phyloP scores from a whole-genome alignment of 805 yeast species.

The Metschnikowia arizonensis region DNA sequence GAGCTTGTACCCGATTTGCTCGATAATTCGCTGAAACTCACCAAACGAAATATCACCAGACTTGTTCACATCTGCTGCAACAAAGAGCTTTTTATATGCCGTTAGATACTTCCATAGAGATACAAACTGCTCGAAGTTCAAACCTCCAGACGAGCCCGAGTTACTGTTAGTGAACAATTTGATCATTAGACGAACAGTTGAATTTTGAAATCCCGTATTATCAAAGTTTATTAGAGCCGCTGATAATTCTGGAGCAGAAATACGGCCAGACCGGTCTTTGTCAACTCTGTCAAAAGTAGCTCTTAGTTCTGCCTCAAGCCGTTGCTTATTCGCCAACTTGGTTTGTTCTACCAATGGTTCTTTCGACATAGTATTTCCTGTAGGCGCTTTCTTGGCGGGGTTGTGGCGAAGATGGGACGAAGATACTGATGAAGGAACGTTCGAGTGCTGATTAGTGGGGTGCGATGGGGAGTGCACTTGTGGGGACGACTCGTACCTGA shows the following conservation, averaged over 20 bases:
- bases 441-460: constrained; percentile 3
- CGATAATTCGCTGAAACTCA: constrained; percentile 58
- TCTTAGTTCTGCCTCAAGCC: constrained; percentile 45
- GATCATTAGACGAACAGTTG: constrained; percentile 60
- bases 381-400: constrained; percentile 17
- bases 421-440: neutral
- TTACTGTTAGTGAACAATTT: constrained; percentile 47
- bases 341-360: constrained; percentile 15
- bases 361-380: constrained; percentile 20
- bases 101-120: constrained; percentile 65
- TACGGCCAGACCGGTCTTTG: constrained; percentile 48
- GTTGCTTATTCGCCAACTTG: constrained; percentile 32
- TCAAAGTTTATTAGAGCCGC: constrained; percentile 60
- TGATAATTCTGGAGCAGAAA: constrained; percentile 55
- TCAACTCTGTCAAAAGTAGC: constrained; percentile 54
- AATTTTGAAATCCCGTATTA: constrained; percentile 55
- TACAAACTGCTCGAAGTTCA: constrained; percentile 58
- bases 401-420: constrained; percentile 2
- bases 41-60: constrained; percentile 60
- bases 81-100: constrained; percentile 63
- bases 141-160: constrained; percentile 20
- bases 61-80: constrained; percentile 55
- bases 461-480: constrained; percentile 3
- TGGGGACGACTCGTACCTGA: constrained; percentile 4
- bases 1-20: constrained; percentile 62